Percentiles rank a stretch among this genome's conserved stretches.
Conservation (phyloP, 768 basidiomycete genomes). For the Collybia mongolica region DNA sequence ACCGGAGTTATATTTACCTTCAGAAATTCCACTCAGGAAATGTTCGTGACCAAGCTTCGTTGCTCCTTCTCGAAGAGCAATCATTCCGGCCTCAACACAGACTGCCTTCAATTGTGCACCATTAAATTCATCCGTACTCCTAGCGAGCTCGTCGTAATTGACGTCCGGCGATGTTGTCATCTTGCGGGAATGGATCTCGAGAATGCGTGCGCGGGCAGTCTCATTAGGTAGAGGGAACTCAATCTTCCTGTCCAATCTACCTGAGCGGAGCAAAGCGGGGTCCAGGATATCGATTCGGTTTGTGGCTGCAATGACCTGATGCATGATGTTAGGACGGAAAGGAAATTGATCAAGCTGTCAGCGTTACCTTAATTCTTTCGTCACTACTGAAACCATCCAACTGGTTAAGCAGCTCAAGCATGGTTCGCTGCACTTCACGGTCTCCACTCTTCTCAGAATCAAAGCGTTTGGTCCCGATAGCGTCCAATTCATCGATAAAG, state of each 20-base stretch:
- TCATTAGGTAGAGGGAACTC: slow-evolving; percentile 98
- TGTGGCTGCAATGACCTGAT: slow-evolving; percentile 94
- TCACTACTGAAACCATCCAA: slow-evolving; percentile 97
- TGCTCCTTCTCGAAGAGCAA: slow-evolving; percentile 91
- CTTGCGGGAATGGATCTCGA: slow-evolving; percentile 97
- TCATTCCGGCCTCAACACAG: slow-evolving; percentile 99
- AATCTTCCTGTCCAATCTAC: slow-evolving; percentile 96
- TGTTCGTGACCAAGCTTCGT: slow-evolving; percentile 90
- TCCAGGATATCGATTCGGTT: slow-evolving; percentile 99
- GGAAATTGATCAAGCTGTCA: slow-evolving; percentile 3
- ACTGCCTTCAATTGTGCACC: slow-evolving; percentile 97
- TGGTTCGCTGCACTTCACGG: slow-evolving; percentile 99
- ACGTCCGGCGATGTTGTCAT: slow-evolving; percentile 87
- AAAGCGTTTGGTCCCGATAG: slow-evolving; percentile 98
- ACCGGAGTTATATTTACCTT: slow-evolving; percentile 50
- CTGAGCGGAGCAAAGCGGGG: slow-evolving; percentile 96
- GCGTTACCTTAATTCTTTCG: slow-evolving; percentile 88
- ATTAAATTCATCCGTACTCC: slow-evolving; percentile 98
- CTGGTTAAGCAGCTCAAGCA: slow-evolving; percentile 98
- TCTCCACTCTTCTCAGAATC: slow-evolving; percentile 99
- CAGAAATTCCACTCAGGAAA: slow-evolving; percentile 89
- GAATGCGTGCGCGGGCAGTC: slow-evolving; percentile 91
- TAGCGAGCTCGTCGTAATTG: slow-evolving; percentile 95
- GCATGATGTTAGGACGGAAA: slow-evolving; percentile 8
- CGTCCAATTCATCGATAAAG: slow-evolving; percentile 97